Conservation (phyloP, 495 filamentous ascomycete genomes). For the Tuber umbilicatum region DNA sequence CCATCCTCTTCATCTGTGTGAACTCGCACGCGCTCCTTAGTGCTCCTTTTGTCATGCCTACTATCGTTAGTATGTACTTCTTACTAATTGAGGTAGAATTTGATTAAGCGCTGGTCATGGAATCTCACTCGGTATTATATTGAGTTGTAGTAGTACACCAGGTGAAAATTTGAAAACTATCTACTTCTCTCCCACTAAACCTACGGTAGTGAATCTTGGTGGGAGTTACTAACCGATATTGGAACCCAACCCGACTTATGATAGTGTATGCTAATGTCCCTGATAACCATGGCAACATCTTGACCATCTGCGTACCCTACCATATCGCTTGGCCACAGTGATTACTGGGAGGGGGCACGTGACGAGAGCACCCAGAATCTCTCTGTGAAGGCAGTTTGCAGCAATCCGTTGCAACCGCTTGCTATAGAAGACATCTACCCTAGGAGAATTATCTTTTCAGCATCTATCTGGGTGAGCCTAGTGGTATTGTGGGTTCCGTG, state of each 20-base stretch:
- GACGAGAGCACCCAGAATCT: constrained; percentile 6
- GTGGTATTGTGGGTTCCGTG: constrained; percentile 11
- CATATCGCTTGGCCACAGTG: constrained; percentile 26
- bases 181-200: not conserved
- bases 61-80: constrained; percentile 5
- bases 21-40: constrained; percentile 30
- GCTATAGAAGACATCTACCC: constrained; percentile 35
- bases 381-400: constrained; percentile 16
- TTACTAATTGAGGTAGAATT: no score
- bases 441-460: constrained; percentile 24
- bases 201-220: not conserved
- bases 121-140: no score
- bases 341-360: constrained; percentile 25
- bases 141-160: not conserved
- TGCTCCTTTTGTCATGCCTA: constrained; percentile 26
- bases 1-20: constrained; percentile 68
- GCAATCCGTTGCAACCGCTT: constrained; percentile 28
- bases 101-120: no score
- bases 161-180: not conserved
- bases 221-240: not conserved
- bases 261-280: not conserved
- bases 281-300: constrained; percentile 15
- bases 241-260: not conserved
- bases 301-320: constrained; percentile 31
- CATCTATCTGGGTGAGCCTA: constrained; percentile 23